Base-by-base conservation (phyloP, 768 basidiomycete genomes). In the Filobasidium floriforme region DNA sequence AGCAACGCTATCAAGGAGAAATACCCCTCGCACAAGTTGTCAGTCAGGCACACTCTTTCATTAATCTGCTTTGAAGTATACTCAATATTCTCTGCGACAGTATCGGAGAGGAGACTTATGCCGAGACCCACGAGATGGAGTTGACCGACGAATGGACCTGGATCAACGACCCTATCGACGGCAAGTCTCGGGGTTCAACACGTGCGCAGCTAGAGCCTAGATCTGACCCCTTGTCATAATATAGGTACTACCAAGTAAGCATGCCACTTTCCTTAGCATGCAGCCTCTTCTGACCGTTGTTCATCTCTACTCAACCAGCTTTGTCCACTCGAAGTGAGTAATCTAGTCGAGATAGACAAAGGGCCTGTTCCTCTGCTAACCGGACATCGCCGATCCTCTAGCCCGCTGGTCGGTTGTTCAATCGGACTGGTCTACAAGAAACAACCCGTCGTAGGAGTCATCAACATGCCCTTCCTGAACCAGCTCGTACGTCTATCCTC, bases 41-140 rank as follows among this genome's bases (percentile, higher is more conserved):
- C 75, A 76, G 89, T 54, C 51, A 59, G 49, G 15, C 19, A 41
- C n/a, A 7, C 57, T 44, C 26, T 29, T 49, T 49, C 14, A 49
- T 49, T 22, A 49, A 49, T n/a, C n/a, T n/a, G n/a, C n/a, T n/a
- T n/a, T n/a, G n/a, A 49, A 15, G 15, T 5, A 18, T 12, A 14
- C 1, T n/a, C 11, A 51, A 40, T 1, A 22, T 32, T 41, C 26
- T 70, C 11, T 12, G 59, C 41, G 44, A 37, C 67, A 93, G 90
- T 79, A 90, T 97, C 66, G 94, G 94, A 65, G 94, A 99, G 75
- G 94, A 98, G 80, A 89, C 89, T 0, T 92, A 88, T 71, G 63
- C 62, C 3, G 40, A 37, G 19, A 63, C 60, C 41, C 71, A 74
- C 77, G 82, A 65, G 82, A 69, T 75, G 22, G 82, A 86, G 12